These are phyloP conservation scores for Aspergillus biplanus DNA, from an alignment of 495 filamentous ascomycete species.

Conservation along the genomic window DNA sequence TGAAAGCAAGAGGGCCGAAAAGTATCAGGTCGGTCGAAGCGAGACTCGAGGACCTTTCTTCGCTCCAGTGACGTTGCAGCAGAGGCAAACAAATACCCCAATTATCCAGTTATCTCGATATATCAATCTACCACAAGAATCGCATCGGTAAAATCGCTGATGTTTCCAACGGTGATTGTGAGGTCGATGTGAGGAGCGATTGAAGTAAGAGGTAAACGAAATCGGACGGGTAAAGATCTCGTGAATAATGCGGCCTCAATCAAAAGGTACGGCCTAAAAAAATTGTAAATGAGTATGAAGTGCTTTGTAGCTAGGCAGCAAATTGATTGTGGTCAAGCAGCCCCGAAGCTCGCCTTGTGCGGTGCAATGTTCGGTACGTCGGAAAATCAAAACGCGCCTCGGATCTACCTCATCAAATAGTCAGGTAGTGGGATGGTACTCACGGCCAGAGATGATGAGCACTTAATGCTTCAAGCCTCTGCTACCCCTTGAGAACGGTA, in stretches of 20 bases:
- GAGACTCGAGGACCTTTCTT: slow-evolving; percentile 8
- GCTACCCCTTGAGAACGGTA: slow-evolving; percentile 29
- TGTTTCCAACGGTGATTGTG: slow-evolving; percentile 7
- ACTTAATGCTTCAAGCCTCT: slow-evolving; percentile 12
- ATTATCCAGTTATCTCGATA: slow-evolving; percentile 13
- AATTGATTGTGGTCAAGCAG: slow-evolving; percentile 15
- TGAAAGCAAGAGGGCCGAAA: not conserved
- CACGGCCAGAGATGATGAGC: slow-evolving; percentile 19
- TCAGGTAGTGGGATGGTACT: slow-evolving; percentile 14
- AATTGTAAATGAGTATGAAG: not conserved
- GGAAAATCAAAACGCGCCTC: slow-evolving; percentile 22
- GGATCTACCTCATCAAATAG: slow-evolving; percentile 8
- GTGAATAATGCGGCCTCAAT: not conserved
- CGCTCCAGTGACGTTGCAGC: slow-evolving; percentile 8
- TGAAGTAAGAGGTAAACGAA: slow-evolving; percentile 8
- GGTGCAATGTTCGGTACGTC: slow-evolving; percentile 21
- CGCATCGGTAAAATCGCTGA: slow-evolving; percentile 30
- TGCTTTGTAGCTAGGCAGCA: slow-evolving; percentile 8
- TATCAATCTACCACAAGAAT: slow-evolving; percentile 34
- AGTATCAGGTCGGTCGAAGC: slow-evolving; percentile 11
- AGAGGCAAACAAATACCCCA: not conserved
- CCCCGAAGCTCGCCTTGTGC: slow-evolving; percentile 17
- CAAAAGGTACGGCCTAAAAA: not conserved
- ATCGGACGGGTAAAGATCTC: slow-evolving; percentile 10
- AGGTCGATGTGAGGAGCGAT: slow-evolving; percentile 11